Conservation (phyloP, 805 yeast genomes). For the Spathaspora gorwiae region DNA sequence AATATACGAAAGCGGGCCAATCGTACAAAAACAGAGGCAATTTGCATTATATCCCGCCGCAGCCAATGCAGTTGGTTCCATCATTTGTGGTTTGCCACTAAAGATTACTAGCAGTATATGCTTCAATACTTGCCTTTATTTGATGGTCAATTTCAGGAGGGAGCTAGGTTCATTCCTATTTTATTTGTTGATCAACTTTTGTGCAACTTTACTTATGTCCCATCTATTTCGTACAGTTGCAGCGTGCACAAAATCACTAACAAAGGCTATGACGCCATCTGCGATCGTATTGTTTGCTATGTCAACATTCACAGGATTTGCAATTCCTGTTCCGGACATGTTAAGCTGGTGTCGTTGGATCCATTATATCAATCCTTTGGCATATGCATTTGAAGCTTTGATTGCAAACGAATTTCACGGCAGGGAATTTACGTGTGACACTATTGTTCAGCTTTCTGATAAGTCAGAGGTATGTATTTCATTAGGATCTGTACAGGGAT, state of each 20-base stretch:
- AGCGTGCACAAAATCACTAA: constrained; percentile 41
- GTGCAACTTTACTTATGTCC: constrained; percentile 50
- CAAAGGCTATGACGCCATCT: constrained; percentile 58
- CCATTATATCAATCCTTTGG: constrained; percentile 55
- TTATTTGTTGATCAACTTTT: constrained; percentile 39
- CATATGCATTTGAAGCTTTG: constrained; percentile 54
- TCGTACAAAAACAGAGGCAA: constrained; percentile 55
- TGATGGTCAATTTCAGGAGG: constrained; percentile 50
- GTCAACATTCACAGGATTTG: constrained; percentile 54
- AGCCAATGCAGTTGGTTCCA: constrained; percentile 61
- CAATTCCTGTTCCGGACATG: constrained; percentile 52
- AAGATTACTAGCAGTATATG: constrained; percentile 40
- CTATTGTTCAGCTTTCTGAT: constrained; percentile 39
- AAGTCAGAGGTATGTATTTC: constrained; percentile 16
- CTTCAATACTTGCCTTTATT: constrained; percentile 50
- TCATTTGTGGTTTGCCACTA: constrained; percentile 55
- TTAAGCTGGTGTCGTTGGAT: constrained; percentile 67
- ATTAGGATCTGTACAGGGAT: constrained; percentile 22
- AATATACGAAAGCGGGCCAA: constrained; percentile 50
- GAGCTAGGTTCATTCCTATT: constrained; percentile 52
- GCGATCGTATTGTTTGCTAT: constrained; percentile 45
- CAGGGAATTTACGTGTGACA: constrained; percentile 41
- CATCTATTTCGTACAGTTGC: constrained; percentile 54
- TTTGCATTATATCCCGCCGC: constrained; percentile 57
- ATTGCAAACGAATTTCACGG: constrained; percentile 55